Percentiles rank a stretch among this genome's conserved stretches.
Evolutionary conservation across 2,329 filamentous ascomycete species (phyloP).

Genomic region (Pseudogymnoascus destructans): DNA sequence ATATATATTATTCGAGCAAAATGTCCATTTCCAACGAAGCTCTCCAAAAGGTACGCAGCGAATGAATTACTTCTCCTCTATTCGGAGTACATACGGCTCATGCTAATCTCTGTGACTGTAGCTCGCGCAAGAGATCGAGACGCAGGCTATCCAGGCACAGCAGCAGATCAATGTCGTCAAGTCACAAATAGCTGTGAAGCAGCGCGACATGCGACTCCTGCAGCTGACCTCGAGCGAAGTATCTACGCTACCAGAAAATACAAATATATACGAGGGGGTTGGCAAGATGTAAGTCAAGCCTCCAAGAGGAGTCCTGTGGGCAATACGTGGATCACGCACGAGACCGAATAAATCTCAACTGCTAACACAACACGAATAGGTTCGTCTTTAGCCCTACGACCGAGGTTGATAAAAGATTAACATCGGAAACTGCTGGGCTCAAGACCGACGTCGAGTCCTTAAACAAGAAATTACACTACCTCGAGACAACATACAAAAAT

Average conservation of each 20-base stretch:
- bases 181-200: conserved; percentile 71
- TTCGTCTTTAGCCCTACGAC: conserved; percentile 69
- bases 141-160: conserved; percentile 74
- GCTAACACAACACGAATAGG: conserved; percentile 37
- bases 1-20: neutral
- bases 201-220: conserved; percentile 76
- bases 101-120: conserved; percentile 28
- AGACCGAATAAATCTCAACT: neutral
- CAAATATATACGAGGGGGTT: conserved; percentile 83
- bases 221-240: conserved; percentile 80
- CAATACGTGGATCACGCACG: conserved; percentile 4
- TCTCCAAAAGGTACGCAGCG: conserved; percentile 62
- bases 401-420: conserved; percentile 62
- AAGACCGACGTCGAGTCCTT: conserved; percentile 68
- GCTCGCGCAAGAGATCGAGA: conserved; percentile 89
- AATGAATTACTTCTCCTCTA: neutral
- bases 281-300: conserved; percentile 72
- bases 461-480: conserved; percentile 79
- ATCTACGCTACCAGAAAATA: conserved; percentile 57
- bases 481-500: conserved; percentile 92
- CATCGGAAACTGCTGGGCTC: conserved; percentile 58
- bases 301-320: neutral
- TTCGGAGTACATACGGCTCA: conserved; percentile 8
- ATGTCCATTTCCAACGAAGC: conserved; percentile 96
- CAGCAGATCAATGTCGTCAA: conserved; percentile 84